A percentile compares a stretch with the other conserved stretches of the same genome.
phyloP scores from a whole-genome alignment of 768 basidiomycete genomes.

The Boletus pseudo-olivaceus region DNA sequence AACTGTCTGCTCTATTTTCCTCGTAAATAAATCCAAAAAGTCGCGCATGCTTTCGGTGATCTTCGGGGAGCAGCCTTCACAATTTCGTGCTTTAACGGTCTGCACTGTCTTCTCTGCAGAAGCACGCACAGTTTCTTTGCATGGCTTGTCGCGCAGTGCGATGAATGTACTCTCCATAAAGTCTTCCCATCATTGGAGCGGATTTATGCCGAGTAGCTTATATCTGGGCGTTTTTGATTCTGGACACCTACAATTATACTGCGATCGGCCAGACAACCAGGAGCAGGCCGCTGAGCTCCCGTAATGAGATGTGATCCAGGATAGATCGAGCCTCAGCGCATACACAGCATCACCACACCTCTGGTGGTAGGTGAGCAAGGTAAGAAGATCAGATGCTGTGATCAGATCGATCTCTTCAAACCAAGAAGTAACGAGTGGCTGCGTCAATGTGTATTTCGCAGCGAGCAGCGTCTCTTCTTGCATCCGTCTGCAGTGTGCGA shows the following conservation, averaged over 20 bases:
- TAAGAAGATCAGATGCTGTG: slow-evolving; percentile 21
- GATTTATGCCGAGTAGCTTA: background rate
- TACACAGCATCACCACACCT: slow-evolving; percentile 12
- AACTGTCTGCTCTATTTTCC: slow-evolving; percentile 10
- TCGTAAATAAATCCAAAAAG: slow-evolving; percentile 7
- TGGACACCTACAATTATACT: background rate
- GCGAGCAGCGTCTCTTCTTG: background rate
- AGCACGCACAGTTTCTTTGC: slow-evolving; percentile 3
- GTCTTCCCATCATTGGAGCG: slow-evolving; percentile 20
- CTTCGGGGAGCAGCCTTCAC: background rate
- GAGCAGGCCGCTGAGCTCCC: background rate
- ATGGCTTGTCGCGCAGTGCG: slow-evolving; percentile 19
- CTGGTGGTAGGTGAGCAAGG: slow-evolving; percentile 20
- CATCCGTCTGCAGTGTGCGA: background rate
- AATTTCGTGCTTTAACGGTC: background rate
- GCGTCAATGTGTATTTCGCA: slow-evolving; percentile 16
- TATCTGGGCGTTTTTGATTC: background rate
- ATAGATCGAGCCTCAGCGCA: background rate
- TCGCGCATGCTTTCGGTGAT: slow-evolving; percentile 13
- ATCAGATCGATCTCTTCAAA: slow-evolving; percentile 27
- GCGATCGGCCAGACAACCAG: background rate
- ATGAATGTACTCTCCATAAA: slow-evolving; percentile 15
- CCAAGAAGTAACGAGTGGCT: slow-evolving; percentile 20
- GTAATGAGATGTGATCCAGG: slow-evolving; percentile 12
- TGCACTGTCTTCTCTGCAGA: slow-evolving; percentile 2